phyloP scores from a whole-genome alignment of 1,284 basidiomycete species.

The Rhodofomes roseus region DNA sequence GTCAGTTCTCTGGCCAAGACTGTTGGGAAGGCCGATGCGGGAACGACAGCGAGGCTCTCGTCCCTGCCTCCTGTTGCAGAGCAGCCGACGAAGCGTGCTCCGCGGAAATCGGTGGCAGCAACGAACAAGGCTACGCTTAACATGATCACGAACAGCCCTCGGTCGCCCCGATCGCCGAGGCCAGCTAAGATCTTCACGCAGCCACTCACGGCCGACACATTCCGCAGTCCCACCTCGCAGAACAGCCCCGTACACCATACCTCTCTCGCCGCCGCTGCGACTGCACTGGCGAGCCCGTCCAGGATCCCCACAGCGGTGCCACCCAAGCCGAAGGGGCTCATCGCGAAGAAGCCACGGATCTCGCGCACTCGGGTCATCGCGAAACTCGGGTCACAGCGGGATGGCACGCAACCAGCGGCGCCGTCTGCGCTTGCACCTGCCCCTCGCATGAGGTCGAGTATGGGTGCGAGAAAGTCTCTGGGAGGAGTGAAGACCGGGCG shows the following conservation, averaged over 20 bases:
- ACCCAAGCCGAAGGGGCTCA: slow-evolving; percentile 37
- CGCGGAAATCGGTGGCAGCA: slow-evolving; percentile 10
- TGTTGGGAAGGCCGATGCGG: slow-evolving; percentile 9
- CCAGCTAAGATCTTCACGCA: slow-evolving; percentile 50
- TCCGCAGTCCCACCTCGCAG: slow-evolving; percentile 33
- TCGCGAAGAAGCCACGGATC: slow-evolving; percentile 64
- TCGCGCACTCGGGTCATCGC: slow-evolving; percentile 77
- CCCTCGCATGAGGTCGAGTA: slow-evolving; percentile 46
- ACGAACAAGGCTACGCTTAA: slow-evolving; percentile 29
- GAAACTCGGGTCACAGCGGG: slow-evolving; percentile 66
- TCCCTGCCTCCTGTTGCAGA: slow-evolving; percentile 13
- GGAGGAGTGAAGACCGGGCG: slow-evolving; percentile 37
- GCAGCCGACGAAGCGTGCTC: slow-evolving; percentile 8
- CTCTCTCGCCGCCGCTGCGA: slow-evolving; percentile 31
- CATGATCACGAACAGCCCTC: slow-evolving; percentile 41
- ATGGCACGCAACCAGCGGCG: slow-evolving; percentile 24
- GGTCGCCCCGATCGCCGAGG: slow-evolving; percentile 27
- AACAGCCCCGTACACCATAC: slow-evolving; percentile 26
- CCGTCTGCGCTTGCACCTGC: slow-evolving; percentile 3
- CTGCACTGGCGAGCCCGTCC: slow-evolving; percentile 21
- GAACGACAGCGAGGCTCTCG: neutral
- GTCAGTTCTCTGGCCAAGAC: slow-evolving; percentile 72
- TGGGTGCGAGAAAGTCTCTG: slow-evolving; percentile 47
- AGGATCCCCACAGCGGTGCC: slow-evolving; percentile 20
- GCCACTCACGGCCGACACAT: slow-evolving; percentile 32